A percentile compares a stretch with the other conserved stretches of the same genome.
Evolutionary conservation across 768 basidiomycete genomes (phyloP).

Genomic region (Termitomyces sp.): DNA sequence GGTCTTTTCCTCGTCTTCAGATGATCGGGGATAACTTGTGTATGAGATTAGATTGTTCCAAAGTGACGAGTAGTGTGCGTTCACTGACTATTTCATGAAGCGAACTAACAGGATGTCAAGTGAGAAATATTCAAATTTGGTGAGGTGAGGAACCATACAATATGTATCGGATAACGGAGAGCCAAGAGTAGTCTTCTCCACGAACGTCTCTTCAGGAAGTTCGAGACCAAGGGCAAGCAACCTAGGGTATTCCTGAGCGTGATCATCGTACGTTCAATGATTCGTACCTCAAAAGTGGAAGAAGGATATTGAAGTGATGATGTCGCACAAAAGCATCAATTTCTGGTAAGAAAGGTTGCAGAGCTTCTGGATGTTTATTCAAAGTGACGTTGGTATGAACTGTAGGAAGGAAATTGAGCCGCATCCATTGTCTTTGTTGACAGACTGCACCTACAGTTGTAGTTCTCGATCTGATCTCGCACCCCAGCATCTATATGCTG

Average conservation of each 20-base stretch:
- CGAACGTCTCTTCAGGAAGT: conserved; percentile 37
- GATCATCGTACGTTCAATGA: not conserved
- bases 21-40: conserved; percentile 33
- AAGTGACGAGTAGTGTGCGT: conserved; percentile 9
- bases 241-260: not conserved
- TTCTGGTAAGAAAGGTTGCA: conserved; percentile 30
- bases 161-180: conserved; percentile 28
- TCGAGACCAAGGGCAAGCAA: conserved; percentile 38
- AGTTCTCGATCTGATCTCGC: conserved; percentile 56
- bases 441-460: conserved; percentile 40
- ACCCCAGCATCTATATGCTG: conserved; percentile 62
- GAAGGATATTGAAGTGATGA: conserved; percentile 30
- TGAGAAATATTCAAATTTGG: not conserved
- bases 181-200: conserved; percentile 30
- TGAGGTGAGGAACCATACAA: conserved; percentile 15
- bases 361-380: conserved; percentile 26
- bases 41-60: conserved; percentile 27
- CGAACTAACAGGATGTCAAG: conserved; percentile 37
- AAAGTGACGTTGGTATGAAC: conserved; percentile 27
- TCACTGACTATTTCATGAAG: conserved; percentile 42
- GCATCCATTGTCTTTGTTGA: not conserved
- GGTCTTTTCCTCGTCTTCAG: conserved; percentile 35
- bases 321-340: conserved; percentile 27
- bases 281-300: conserved; percentile 41
- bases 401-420: conserved; percentile 7